These are phyloP conservation scores for Inga laurina DNA, from an alignment of 306 rosid genomes.

Conservation along the genomic window DNA sequence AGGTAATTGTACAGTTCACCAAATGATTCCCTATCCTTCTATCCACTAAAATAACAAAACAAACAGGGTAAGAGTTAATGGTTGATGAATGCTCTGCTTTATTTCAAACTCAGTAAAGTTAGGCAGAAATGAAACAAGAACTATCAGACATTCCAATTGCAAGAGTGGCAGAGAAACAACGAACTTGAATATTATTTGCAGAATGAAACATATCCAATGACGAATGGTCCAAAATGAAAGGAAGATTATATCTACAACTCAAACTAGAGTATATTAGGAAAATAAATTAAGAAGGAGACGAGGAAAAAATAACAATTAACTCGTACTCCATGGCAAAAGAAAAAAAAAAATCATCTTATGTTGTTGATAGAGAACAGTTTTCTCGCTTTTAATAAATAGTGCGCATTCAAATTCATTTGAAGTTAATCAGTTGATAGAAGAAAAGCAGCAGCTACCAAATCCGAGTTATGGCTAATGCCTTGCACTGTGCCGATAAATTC, in stretches of 20 bases:
- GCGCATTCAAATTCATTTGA: background rate
- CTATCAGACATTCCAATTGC: constrained; percentile 4
- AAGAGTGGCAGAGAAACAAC: background rate
- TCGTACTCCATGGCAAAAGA: background rate
- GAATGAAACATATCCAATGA: background rate
- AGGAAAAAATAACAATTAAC: background rate
- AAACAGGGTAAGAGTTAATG: background rate
- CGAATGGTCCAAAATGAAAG: constrained; percentile 1
- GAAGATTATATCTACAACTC: background rate
- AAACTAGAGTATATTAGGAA: constrained; percentile 2
- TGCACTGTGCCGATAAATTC: constrained; percentile 71
- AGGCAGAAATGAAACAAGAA: background rate
- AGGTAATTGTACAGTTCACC: background rate
- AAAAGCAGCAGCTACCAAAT: constrained; percentile 19
- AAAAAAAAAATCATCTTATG: background rate
- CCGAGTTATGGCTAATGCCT: constrained; percentile 49
- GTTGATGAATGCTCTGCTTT: background rate
- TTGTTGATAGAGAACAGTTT: no score
- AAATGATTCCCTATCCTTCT: background rate
- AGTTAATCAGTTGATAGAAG: background rate
- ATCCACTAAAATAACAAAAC: background rate
- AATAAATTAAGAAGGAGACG: background rate
- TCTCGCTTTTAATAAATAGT: background rate
- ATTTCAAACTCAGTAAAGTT: background rate
- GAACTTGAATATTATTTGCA: constrained; percentile 4